Evolutionary conservation across 2,329 filamentous ascomycete genomes (phyloP), one percentile per base, ranked within the genome.

Genomic region (Penicillium sp.): DNA sequence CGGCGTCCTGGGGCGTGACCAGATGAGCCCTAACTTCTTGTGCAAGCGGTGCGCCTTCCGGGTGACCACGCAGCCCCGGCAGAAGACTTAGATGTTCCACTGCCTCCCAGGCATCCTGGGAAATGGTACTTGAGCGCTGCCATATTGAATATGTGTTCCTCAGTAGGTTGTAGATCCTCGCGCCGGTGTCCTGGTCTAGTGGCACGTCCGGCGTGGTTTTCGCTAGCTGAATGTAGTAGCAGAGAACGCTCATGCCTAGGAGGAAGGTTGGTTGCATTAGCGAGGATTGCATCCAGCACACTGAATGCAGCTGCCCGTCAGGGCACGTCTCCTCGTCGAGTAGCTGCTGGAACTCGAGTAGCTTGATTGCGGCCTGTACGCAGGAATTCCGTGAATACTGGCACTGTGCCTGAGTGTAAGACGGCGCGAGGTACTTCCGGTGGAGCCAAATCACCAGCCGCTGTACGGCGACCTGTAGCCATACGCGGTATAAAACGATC

Each of bases 211-310:
- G 23, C 8, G 8, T 24, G 8, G 33, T 52, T 24, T 51, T 56
- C 18, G 33, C 47, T 8, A 26, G 59, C 47, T 74, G 68, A 1
- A 81, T 58, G 55, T 78, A 77, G 7, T 78, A 67, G 58, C 78
- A 80, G 2, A 81, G 63, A 9, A 81, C 65, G 68, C 77, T 80
- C 11, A 76, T 75, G 3, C 76, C 78, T 0, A 81, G 66, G 3
- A 81, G 65, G 60, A 80, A 81, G 57, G 79, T 75, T 45, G 78
- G 74, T 1, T 74, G 75, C 3, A 74, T 70, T 3, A 79, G 65
- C 0, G 75, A 75, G 9, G 74, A 72, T 3, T 5, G 16, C 55
- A 76, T 77, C 76, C 76, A 80, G 23, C 75, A 74, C 3, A 74
- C 71, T 1, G 69, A 69, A 47, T 76, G 69, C 9, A 81, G 64